Base-by-base conservation (phyloP, 2,329 filamentous ascomycete species). In the Aspergillus tubingensis region DNA sequence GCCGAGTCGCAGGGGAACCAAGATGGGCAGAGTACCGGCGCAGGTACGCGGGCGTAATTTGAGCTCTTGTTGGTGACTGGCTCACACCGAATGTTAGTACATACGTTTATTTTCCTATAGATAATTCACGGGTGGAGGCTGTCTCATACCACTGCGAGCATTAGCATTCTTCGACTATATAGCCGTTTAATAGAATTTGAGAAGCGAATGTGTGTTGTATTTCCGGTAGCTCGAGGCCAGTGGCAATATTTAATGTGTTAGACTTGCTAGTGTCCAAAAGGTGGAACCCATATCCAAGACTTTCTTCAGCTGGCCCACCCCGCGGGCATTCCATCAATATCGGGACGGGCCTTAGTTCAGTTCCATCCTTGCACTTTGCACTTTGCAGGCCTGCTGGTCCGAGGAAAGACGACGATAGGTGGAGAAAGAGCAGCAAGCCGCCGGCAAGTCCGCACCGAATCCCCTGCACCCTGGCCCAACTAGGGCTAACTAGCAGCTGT, bases 371-470 rank as follows among this genome's bases (percentile, higher is more conserved):
- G 57, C 54, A 39, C 53, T 53, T 52, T 49, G 39, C 58, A 13
- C 52, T 53, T 52, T 49, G 39, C 58, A 44, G 7, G 44, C 8
- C 11, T 48, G 19, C 44, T 27, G 44, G 25, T 8, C 47, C 52
- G 52, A 30, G 23, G n/a, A 43, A 32, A 39, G n/a, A 13, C 44
- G 23, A 56, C 56, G 49, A 63, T 63, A 61, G 56, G 62, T 61
- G 62, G 62, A 59, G 60, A 61, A 59, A 47, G 54, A 4, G 25
- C 23, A 27, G 5, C 25, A 30, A 30, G 47, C 47, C 17, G 47
- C 23, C 25, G 23, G 47, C 15, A 30, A 15, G 23, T 17, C 23
- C 47, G 47, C 47, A 27, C 47, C 47, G 25, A 4, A 10, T 49
- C 23, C 15, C 44, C 15, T 27, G 25, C 44, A 17, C 47, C 47